These are phyloP conservation scores for Chalciporus sphaerocephalus DNA, from an alignment of 768 basidiomycete species.

Conservation along the genomic window DNA sequence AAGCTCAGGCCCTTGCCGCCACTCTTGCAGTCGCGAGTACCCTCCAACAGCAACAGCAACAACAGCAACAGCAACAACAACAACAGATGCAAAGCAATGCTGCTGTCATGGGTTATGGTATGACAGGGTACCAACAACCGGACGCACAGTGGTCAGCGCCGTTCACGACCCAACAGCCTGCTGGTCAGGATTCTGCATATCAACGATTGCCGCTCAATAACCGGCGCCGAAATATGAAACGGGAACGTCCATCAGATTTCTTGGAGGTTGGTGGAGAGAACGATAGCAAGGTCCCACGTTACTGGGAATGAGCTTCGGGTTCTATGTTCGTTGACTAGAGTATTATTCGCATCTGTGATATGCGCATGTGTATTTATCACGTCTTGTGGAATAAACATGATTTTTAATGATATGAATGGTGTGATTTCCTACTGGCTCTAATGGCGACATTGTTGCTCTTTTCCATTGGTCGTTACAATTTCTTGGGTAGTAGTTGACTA, in stretches of 20 bases:
- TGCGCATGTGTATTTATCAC: constrained; percentile 13
- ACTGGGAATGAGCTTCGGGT: constrained; percentile 58
- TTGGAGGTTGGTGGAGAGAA: constrained; percentile 64
- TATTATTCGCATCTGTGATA: constrained; percentile 3
- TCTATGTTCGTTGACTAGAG: background rate
- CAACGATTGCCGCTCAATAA: constrained; percentile 81
- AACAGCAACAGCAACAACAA: constrained; percentile 35
- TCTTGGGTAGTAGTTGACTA: too few species aligned
- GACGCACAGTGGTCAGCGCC: constrained; percentile 41
- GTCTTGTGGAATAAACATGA: constrained; percentile 9
- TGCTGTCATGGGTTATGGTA: constrained; percentile 36
- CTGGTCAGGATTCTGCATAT: constrained; percentile 78
- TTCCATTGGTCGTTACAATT: too few species aligned
- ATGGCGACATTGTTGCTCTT: too few species aligned
- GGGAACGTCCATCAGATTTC: constrained; percentile 82
- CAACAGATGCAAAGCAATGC: constrained; percentile 36
- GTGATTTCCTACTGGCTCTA: background rate
- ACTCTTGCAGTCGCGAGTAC: constrained; percentile 56
- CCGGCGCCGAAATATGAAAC: constrained; percentile 69
- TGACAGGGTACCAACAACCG: constrained; percentile 42
- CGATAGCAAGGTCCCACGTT: constrained; percentile 63
- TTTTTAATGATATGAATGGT: background rate
- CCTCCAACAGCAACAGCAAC: constrained; percentile 53
- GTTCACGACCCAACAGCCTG: constrained; percentile 61
- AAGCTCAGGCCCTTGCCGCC: constrained; percentile 69